Percentiles rank a stretch among this genome's conserved stretches.
Conservation (phyloP, 176 grass and related monocot genomes). For the sorghum (Sorghum bicolor) region DNA sequence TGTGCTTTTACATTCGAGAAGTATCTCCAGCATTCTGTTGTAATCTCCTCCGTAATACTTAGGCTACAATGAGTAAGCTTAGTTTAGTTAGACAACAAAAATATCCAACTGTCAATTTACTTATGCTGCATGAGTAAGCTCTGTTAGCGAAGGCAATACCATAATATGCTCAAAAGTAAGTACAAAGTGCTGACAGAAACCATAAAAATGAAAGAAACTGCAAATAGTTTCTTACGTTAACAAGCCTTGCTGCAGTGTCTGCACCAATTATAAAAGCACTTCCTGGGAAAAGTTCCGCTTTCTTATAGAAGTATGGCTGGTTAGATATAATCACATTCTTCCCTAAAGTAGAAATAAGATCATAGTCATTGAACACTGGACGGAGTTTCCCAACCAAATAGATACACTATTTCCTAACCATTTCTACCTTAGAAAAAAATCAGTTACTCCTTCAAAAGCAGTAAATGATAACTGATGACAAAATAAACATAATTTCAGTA, state of each 20-base stretch:
- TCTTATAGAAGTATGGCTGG: slow-evolving; percentile 96
- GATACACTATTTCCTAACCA: neutral
- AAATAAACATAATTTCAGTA: neutral
- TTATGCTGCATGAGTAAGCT: neutral
- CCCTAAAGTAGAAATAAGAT: slow-evolving; percentile 59
- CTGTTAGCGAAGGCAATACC: neutral
- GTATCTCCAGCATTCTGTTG: slow-evolving; percentile 77
- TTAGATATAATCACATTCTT: slow-evolving; percentile 93
- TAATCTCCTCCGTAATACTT: slow-evolving; percentile 88
- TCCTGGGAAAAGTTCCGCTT: slow-evolving; percentile 86
- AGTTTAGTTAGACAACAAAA: slow-evolving; percentile 27
- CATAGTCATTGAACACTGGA: slow-evolving; percentile 23
- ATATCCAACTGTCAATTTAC: neutral
- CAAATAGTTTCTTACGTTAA: slow-evolving; percentile 67
- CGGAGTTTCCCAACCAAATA: neutral
- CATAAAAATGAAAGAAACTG: neutral
- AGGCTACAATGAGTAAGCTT: slow-evolving; percentile 50
- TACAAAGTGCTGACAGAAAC: neutral
- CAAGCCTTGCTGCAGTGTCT: slow-evolving; percentile 86
- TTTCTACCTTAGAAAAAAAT: neutral
- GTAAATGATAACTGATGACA: neutral
- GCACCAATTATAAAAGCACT: slow-evolving; percentile 90
- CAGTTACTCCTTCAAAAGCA: neutral
- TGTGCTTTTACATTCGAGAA: slow-evolving; percentile 84
- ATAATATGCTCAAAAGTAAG: slow-evolving; percentile 1